These are phyloP conservation scores for Schizonepeta tenuifolia DNA, from an alignment of 257 asterid species.

Conservation along the genomic window DNA sequence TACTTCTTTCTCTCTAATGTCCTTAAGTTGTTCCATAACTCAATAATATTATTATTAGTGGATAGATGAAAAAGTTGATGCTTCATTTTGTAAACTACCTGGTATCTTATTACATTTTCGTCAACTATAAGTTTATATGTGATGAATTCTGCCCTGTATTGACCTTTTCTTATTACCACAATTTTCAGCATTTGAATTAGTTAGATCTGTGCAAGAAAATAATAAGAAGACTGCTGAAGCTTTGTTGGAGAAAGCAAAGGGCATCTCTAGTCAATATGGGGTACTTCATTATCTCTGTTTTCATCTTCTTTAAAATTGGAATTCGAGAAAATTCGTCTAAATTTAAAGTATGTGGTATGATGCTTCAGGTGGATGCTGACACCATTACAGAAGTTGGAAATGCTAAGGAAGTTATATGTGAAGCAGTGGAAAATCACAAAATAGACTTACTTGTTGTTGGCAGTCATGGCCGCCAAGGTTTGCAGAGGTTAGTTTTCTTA, in stretches of 20 bases:
- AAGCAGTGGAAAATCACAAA: slow-evolving; percentile 50
- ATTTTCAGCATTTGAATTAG: slow-evolving; percentile 53
- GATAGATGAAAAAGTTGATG: too few relatives aligned
- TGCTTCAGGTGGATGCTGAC: slow-evolving; percentile 49
- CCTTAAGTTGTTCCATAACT: too few relatives aligned
- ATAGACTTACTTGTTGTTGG: slow-evolving; percentile 54
- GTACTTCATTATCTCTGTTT: slow-evolving; percentile 33
- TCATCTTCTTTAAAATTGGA: neutral
- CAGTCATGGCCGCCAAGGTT: slow-evolving; percentile 49
- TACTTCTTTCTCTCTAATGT: too few relatives aligned
- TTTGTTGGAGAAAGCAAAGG: slow-evolving; percentile 56
- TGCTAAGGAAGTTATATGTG: slow-evolving; percentile 54
- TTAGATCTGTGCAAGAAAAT: slow-evolving; percentile 47
- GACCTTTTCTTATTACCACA: too few relatives aligned
- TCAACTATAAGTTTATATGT: neutral
- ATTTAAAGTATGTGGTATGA: neutral
- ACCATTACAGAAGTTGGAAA: slow-evolving; percentile 58
- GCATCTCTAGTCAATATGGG: slow-evolving; percentile 48
- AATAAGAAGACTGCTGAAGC: slow-evolving; percentile 40
- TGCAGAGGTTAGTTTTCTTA: slow-evolving; percentile 43
- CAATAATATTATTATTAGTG: too few relatives aligned
- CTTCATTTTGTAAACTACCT: too few relatives aligned
- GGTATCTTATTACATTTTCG: too few relatives aligned
- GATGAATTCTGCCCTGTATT: neutral
- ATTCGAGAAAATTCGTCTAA: neutral